Conservation (phyloP, 257 asterid genomes). For the Petunia axillaris region DNA sequence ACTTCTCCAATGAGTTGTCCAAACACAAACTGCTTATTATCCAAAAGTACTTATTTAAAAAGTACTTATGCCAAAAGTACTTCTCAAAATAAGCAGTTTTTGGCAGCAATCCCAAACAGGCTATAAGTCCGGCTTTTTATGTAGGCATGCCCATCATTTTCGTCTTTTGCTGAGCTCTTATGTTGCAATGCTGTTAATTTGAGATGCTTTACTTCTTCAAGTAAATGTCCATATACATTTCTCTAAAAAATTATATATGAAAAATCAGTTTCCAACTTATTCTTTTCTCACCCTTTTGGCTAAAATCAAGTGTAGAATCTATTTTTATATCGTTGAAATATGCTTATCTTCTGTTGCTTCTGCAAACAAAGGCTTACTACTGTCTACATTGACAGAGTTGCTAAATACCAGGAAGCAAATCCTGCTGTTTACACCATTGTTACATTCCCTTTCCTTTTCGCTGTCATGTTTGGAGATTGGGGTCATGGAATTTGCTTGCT, state of each 20-base stretch:
- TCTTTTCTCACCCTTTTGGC: not conserved
- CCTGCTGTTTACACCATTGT: slow-evolving; percentile 94
- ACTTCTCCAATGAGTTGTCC: no score
- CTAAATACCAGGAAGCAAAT: slow-evolving; percentile 95
- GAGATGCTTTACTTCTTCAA: slow-evolving; percentile 6
- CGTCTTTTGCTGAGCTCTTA: not conserved
- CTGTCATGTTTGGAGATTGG: slow-evolving; percentile 99
- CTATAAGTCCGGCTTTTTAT: no score
- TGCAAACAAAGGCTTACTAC: slow-evolving; percentile 20
- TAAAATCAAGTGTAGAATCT: slow-evolving; percentile 1
- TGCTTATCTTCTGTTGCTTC: slow-evolving; percentile 20
- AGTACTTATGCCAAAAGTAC: no score
- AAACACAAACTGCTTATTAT: no score
- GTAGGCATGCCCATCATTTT: not conserved
- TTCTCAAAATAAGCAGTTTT: no score
- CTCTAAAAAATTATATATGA: not conserved
- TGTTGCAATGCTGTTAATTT: not conserved
- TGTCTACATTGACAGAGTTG: slow-evolving; percentile 61
- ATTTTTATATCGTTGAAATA: not conserved
- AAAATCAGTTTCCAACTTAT: not conserved
- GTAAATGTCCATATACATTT: slow-evolving; percentile 16
- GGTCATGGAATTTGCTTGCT: slow-evolving; percentile 97
- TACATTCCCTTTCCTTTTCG: slow-evolving; percentile 98
- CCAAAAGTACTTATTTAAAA: no score
- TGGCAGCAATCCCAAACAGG: no score